Evolutionary conservation across 345 rosid species (phyloP).

Genomic region (Lagerstroemia speciosa): DNA sequence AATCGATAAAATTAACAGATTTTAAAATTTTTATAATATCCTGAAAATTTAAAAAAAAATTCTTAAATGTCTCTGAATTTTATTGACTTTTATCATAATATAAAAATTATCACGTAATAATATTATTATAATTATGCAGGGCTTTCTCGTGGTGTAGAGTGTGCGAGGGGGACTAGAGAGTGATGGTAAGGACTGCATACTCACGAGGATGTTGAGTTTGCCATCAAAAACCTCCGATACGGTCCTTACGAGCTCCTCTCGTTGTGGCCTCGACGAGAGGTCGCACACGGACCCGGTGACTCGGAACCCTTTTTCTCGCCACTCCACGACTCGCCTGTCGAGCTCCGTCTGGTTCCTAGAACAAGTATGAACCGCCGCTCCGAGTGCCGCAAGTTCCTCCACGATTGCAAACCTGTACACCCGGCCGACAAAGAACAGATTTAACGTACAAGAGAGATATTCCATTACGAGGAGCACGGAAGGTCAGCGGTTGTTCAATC

Average conservation of each 20-base stretch:
- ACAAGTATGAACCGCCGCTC: slow-evolving; percentile 46
- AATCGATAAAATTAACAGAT: too few species aligned
- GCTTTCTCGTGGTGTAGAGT: too few species aligned
- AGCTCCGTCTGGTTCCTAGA: slow-evolving; percentile 43
- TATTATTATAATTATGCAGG: too few species aligned
- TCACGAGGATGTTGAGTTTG: slow-evolving; percentile 51
- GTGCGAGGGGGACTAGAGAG: too few species aligned
- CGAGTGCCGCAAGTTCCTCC: slow-evolving; percentile 51
- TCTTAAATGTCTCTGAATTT: too few species aligned
- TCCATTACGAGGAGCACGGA: too few species aligned
- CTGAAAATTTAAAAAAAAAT: too few species aligned
- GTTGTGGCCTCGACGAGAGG: slow-evolving; percentile 24
- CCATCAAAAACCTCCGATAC: slow-evolving; percentile 42
- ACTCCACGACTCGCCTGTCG: slow-evolving; percentile 30
- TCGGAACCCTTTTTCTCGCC: slow-evolving; percentile 37
- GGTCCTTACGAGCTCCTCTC: slow-evolving; percentile 33
- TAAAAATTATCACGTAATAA: too few species aligned
- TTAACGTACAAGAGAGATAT: too few species aligned
- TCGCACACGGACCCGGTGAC: slow-evolving; percentile 63
- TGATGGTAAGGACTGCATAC: slow-evolving; percentile 2
- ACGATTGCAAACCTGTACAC: slow-evolving; percentile 38
- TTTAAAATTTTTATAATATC: too few species aligned
- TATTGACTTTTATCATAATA: too few species aligned
- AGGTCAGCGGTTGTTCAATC: too few species aligned
- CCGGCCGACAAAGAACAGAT: not conserved